These are phyloP conservation scores for Fusarium sp. DNA, from an alignment of 2,329 filamentous ascomycete species.

Conservation along the genomic window DNA sequence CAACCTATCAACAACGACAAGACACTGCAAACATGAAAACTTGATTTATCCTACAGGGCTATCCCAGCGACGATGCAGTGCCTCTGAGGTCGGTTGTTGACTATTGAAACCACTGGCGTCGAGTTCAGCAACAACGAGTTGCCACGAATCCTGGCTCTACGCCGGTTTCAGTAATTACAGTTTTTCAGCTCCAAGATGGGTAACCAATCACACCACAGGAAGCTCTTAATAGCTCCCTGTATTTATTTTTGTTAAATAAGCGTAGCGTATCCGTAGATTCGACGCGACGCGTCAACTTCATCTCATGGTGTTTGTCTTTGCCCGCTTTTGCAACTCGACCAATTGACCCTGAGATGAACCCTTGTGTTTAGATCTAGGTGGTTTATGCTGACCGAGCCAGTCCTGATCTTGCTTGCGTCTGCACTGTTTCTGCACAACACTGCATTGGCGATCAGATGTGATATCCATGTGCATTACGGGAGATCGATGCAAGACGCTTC, in stretches of 20 bases:
- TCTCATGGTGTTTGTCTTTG: conserved; percentile 31
- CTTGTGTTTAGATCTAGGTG: conserved; percentile 10
- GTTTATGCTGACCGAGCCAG: conserved; percentile 13
- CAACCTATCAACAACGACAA: conserved; percentile 22
- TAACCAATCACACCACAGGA: conserved; percentile 32
- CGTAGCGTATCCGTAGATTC: conserved; percentile 28
- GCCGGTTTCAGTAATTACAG: conserved; percentile 34
- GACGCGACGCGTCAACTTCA: conserved; percentile 32
- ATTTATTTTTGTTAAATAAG: conserved; percentile 13
- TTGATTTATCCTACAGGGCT: conserved; percentile 15
- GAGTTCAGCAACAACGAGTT: conserved; percentile 36
- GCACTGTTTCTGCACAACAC: conserved; percentile 42
- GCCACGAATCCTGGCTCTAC: conserved; percentile 39
- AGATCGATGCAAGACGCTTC: conserved; percentile 43
- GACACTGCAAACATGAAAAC: conserved; percentile 4
- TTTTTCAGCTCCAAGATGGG: conserved; percentile 25
- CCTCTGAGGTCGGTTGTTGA: conserved; percentile 25
- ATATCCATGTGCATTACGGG: conserved; percentile 35
- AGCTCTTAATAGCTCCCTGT: conserved; percentile 13
- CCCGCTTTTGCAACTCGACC: background rate
- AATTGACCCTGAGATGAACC: conserved; percentile 9
- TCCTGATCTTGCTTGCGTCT: conserved; percentile 21
- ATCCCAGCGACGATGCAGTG: conserved; percentile 26
- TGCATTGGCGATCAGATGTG: conserved; percentile 42
- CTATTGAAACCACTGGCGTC: conserved; percentile 29